Evolutionary conservation across 169 alveolate species (phyloP).

Genomic region (Babesia caballi): DNA sequence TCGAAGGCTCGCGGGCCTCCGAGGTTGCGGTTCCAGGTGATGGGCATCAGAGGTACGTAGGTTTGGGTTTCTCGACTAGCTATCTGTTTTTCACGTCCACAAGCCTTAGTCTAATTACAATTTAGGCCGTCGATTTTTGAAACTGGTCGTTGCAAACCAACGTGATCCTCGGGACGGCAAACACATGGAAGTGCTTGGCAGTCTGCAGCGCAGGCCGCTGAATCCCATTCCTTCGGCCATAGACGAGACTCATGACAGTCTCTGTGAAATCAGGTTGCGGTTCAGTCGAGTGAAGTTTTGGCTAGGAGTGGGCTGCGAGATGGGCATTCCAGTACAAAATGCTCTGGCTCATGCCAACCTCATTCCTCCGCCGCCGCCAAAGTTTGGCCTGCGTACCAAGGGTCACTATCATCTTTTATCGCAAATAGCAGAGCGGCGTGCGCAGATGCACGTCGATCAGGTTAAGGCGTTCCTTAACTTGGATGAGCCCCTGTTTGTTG

Average conservation of each 20-base stretch:
- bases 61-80: too few relatives aligned
- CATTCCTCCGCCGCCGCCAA: slow-evolving; percentile 78
- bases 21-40: slow-evolving; percentile 74
- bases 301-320: slow-evolving; percentile 82
- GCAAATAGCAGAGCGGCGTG: slow-evolving; percentile 50
- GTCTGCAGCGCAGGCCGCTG: slow-evolving; percentile 67
- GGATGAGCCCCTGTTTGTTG: slow-evolving; percentile 30
- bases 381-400: slow-evolving; percentile 69
- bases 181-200: slow-evolving; percentile 84
- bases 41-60: slow-evolving; percentile 73
- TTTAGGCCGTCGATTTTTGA: slow-evolving; percentile 71
- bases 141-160: slow-evolving; percentile 84
- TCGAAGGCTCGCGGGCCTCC: slow-evolving; percentile 79
- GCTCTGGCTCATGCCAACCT: slow-evolving; percentile 66
- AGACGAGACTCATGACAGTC: slow-evolving; percentile 70
- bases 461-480: slow-evolving; percentile 43
- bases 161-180: slow-evolving; percentile 86
- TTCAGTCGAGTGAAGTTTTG: slow-evolving; percentile 83
- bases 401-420: slow-evolving; percentile 65
- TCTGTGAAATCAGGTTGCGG: slow-evolving; percentile 80
- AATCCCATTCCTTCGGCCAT: slow-evolving; percentile 72
- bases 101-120: not conserved
- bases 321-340: slow-evolving; percentile 62
- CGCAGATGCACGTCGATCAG: slow-evolving; percentile 42
- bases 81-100: not conserved